A percentile compares a stretch with the other conserved stretches of the same genome.
phyloP scores from a whole-genome alignment of 257 asterid genomes.

The Ocimum tenuiflorum region DNA sequence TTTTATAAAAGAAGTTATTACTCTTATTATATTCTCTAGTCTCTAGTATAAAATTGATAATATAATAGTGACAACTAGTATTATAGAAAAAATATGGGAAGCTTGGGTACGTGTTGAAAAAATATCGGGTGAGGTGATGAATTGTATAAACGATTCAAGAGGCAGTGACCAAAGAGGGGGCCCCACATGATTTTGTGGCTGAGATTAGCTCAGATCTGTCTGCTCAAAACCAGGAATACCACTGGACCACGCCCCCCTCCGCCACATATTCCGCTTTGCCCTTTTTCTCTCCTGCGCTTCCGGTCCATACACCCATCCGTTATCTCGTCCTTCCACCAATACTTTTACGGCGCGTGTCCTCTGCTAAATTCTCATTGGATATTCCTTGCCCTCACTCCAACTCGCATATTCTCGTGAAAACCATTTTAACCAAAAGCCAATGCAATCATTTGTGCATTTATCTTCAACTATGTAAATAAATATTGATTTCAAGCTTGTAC shows the following conservation, averaged over 20 bases:
- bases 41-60: too few relatives aligned
- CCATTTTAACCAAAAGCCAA: background rate
- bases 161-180: constrained; percentile 2
- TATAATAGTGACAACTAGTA: too few relatives aligned
- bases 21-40: too few relatives aligned
- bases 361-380: constrained; percentile 18
- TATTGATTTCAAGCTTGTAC: too few relatives aligned
- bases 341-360: background rate
- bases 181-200: constrained; percentile 31
- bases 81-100: too few relatives aligned
- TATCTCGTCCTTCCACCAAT: constrained; percentile 9
- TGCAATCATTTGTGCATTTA: too few relatives aligned
- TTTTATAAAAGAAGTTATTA: too few relatives aligned
- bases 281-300: background rate
- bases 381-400: background rate
- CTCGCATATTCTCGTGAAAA: background rate
- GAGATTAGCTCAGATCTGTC: constrained; percentile 29
- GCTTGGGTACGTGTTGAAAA: background rate
- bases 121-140: background rate
- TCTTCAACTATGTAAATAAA: too few relatives aligned
- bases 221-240: constrained; percentile 15
- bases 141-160: background rate
- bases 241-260: constrained; percentile 32
- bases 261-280: constrained; percentile 27
- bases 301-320: constrained; percentile 8